phyloP scores from a whole-genome alignment of 768 basidiomycete genomes.

The Termitomyces sp. region DNA sequence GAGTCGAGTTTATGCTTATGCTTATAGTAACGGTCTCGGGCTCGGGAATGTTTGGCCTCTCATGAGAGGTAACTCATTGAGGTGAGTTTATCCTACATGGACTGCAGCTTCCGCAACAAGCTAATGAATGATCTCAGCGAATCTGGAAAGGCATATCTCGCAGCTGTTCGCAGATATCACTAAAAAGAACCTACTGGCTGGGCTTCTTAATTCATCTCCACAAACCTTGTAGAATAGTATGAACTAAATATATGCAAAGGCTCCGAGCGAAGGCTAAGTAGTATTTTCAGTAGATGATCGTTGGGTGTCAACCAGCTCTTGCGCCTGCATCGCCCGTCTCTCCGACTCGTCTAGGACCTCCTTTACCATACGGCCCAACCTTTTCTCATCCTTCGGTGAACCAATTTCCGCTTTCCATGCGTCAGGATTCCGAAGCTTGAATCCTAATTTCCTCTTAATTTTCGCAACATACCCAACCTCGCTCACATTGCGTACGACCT shows the following conservation, averaged over 20 bases:
- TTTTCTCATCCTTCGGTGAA: constrained; percentile 27
- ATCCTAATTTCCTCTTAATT: constrained; percentile 57
- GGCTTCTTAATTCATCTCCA: background rate
- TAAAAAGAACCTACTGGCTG: constrained; percentile 12
- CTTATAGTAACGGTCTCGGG: constrained; percentile 47
- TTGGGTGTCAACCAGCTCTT: background rate
- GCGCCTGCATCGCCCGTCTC: constrained; percentile 19
- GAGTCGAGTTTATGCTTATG: constrained; percentile 39
- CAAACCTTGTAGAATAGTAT: background rate
- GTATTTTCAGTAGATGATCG: background rate
- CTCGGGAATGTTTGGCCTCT: constrained; percentile 48
- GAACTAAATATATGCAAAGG: background rate
- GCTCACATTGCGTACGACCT: constrained; percentile 49
- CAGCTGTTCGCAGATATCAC: constrained; percentile 39
- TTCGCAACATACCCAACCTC: constrained; percentile 73
- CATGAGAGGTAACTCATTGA: constrained; percentile 34
- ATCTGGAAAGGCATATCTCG: constrained; percentile 41
- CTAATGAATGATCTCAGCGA: constrained; percentile 24
- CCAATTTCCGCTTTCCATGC: constrained; percentile 34
- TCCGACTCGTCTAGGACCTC: constrained; percentile 29
- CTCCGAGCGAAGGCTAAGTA: background rate
- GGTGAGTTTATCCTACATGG: constrained; percentile 23
- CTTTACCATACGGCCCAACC: constrained; percentile 24
- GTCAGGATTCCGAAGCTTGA: constrained; percentile 41
- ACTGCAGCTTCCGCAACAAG: background rate